These are phyloP conservation scores for Chlorella sp. DNA, from an alignment of 139 green algal genomes.

Conservation along the genomic window DNA sequence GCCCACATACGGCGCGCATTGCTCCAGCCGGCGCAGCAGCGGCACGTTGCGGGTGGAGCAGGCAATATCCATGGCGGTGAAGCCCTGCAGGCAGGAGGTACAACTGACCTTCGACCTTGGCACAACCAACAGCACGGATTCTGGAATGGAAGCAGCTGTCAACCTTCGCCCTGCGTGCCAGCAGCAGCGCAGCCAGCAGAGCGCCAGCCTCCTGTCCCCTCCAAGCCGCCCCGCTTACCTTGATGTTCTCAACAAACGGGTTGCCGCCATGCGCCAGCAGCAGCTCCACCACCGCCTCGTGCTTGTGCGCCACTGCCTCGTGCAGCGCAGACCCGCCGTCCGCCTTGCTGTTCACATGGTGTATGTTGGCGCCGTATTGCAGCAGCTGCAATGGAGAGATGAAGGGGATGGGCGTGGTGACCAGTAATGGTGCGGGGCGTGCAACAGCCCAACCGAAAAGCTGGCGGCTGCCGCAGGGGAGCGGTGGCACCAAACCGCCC, in stretches of 20 bases:
- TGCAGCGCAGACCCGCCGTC: constrained; percentile 51
- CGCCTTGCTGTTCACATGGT: constrained; percentile 13
- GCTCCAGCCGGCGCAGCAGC: constrained; percentile 56
- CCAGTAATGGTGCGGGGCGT: no score
- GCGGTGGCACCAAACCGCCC: no score
- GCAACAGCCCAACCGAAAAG: no score
- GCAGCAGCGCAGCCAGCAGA: no score
- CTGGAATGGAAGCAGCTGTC: no score
- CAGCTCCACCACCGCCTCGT: constrained; percentile 48
- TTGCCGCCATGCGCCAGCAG: constrained; percentile 50
- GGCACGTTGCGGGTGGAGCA: constrained; percentile 47
- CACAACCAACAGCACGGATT: no score
- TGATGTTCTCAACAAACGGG: constrained; percentile 61
- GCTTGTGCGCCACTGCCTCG: constrained; percentile 46
- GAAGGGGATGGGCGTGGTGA: no score
- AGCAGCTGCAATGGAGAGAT: constrained; percentile 22
- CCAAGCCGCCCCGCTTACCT: constrained; percentile 28
- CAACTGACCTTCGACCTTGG: no score
- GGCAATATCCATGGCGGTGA: constrained; percentile 63
- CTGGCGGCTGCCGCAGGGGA: no score
- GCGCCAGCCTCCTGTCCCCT: no score
- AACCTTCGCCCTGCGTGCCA: no score
- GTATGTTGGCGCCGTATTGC: constrained; percentile 17
- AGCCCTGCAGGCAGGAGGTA: constrained; percentile 7
- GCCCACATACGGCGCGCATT: constrained; percentile 37